These are phyloP conservation scores for Nadsonia commutata DNA, from an alignment of 1,139 yeast genomes.

Conservation along the genomic window DNA sequence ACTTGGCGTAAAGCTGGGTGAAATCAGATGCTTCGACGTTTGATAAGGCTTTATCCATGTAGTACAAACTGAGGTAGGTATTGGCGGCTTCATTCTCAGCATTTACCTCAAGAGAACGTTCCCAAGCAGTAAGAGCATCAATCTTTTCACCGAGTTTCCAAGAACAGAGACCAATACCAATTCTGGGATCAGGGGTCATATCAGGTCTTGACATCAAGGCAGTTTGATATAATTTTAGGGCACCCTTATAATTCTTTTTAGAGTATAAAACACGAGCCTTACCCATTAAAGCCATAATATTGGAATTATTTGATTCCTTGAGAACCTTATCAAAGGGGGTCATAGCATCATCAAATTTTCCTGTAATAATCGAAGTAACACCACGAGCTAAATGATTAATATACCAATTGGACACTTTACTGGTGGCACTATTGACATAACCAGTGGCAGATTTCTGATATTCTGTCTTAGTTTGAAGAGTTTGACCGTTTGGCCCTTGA, in stretches of 20 bases:
- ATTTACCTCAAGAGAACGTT: conserved; percentile 56
- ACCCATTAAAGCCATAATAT: conserved; percentile 67
- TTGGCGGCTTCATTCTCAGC: conserved; percentile 48
- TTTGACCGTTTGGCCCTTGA: conserved; percentile 11
- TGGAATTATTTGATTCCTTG: conserved; percentile 28
- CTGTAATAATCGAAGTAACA: conserved; percentile 37
- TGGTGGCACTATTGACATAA: conserved; percentile 18
- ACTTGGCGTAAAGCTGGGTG: conserved; percentile 21
- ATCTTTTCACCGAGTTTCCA: conserved; percentile 73
- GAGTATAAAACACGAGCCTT: conserved; percentile 70
- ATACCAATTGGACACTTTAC: conserved; percentile 29
- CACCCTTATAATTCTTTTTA: conserved; percentile 56
- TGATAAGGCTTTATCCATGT: conserved; percentile 48
- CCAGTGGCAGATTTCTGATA: conserved; percentile 20
- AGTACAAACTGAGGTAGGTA: conserved; percentile 50
- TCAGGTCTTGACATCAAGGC: conserved; percentile 60
- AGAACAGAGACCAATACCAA: conserved; percentile 89
- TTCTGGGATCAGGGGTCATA: conserved; percentile 78
- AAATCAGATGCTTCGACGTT: conserved; percentile 20
- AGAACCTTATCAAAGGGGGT: conserved; percentile 32
- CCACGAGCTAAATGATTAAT: conserved; percentile 48
- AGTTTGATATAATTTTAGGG: conserved; percentile 73
- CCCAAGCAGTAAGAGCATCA: conserved; percentile 75
- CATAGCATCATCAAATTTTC: conserved; percentile 43
- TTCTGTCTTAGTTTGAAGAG: conserved; percentile 12